Conservation (phyloP, 345 rosid species). For the Populus deltoides region DNA sequence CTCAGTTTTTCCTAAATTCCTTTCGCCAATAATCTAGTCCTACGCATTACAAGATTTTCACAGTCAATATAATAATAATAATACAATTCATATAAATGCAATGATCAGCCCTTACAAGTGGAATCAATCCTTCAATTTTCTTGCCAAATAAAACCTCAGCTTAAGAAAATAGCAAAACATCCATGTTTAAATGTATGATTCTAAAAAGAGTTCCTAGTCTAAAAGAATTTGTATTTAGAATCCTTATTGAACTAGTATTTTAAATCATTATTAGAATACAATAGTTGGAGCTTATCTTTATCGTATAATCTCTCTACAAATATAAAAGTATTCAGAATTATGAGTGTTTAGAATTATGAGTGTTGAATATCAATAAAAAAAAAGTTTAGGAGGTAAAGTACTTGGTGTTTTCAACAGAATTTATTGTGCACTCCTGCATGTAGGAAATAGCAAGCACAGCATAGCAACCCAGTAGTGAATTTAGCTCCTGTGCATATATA, state of each 20-base stretch:
- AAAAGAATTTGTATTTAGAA: no score
- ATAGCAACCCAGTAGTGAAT: not conserved
- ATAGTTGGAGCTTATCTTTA: no score
- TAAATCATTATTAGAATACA: no score
- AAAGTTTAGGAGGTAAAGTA: no score
- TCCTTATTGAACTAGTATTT: no score
- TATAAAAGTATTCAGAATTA: no score
- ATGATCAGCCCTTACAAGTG: not conserved
- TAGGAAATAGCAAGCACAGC: not conserved
- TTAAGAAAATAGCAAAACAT: not conserved
- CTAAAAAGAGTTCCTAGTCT: no score
- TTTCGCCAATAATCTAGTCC: not conserved
- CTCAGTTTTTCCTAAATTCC: not conserved
- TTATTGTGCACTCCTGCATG: not conserved
- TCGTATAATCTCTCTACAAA: no score
- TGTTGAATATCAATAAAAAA: no score
- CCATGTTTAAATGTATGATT: not conserved
- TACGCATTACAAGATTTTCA: not conserved
- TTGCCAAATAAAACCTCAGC: not conserved
- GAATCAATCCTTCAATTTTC: not conserved
- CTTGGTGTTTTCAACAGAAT: no score
- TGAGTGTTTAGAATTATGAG: no score
- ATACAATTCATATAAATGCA: not conserved
- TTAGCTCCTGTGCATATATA: not conserved
- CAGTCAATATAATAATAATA: not conserved